Evolutionary conservation across 352 stramenopile species (phyloP), one percentile per base, ranked within the genome.

Genomic region (Phytophthora crassamura): DNA sequence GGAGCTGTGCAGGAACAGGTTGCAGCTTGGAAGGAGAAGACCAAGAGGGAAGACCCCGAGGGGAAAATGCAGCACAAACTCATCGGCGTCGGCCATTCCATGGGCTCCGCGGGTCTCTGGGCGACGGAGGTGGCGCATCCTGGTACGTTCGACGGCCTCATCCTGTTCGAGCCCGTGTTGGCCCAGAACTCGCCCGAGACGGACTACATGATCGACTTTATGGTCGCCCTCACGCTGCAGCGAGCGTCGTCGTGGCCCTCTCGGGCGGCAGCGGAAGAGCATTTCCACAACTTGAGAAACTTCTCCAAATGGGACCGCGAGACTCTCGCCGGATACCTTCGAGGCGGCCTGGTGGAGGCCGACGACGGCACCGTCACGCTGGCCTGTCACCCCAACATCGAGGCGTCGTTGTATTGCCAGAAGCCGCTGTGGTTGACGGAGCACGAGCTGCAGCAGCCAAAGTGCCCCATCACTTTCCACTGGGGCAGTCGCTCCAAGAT

Each of bases 101-200:
- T 88, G 75, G 78, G 78, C 22, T 68, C 74, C 0, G 49, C 66
- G 4, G 67, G 63, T 4, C 62, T 85, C 5, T 75, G 78, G 69
- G 64, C 68, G 14, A 64, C 68, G 1, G 78, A 88, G 52, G 64
- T 69, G 12, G 54, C 38, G 5, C 47, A 72, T 39, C 78, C 78
- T 10, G 75, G 78, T n/a, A 88, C 73, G 4, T 82, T 88, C 33
- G 71, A 76, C 35, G 68, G 66, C 7, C 64, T 83, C 52, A 79
- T 87, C 20, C 62, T 80, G 30, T 87, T 87, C 48, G 78, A 87
- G 36, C 75, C 78, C 2, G 68, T 86, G 30, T 64, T 75, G 11
- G 58, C 48, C 7, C 63, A 72, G 22, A 72, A 72, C 7, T 67
- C 69, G 2, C 70, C 69, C 0, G 58, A 78, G 42, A 67, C 60